Evolutionary conservation across 2,329 filamentous ascomycete species (phyloP).

Genomic region (Fusarium robinianum): DNA sequence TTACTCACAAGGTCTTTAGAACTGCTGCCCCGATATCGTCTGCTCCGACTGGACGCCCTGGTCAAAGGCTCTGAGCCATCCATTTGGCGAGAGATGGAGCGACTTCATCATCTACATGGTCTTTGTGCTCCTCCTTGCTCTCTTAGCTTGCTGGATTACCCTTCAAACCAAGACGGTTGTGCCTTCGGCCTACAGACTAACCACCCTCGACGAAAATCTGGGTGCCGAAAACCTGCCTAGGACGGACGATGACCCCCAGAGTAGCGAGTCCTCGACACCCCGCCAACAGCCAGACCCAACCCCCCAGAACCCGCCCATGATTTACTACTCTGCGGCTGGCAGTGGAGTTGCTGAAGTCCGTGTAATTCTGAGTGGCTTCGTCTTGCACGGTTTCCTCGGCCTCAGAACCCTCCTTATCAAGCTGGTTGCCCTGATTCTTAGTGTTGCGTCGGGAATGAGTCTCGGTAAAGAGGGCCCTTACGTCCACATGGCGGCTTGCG

Average conservation of each 20-base stretch:
- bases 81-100: constrained; percentile 61
- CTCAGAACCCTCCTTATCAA: constrained; percentile 87
- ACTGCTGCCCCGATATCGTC: constrained; percentile 58
- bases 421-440: constrained; percentile 78
- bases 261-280: constrained; percentile 52
- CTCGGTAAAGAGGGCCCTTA: constrained; percentile 94
- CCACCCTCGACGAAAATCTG: constrained; percentile 91
- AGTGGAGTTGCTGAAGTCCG: constrained; percentile 97
- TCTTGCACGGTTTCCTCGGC: constrained; percentile 93
- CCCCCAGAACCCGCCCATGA: constrained; percentile 66
- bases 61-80: constrained; percentile 54
- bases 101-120: constrained; percentile 78
- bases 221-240: constrained; percentile 62
- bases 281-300: constrained; percentile 44
- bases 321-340: constrained; percentile 94
- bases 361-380: constrained; percentile 96
- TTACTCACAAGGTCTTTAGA: constrained; percentile 40
- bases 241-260: constrained; percentile 46
- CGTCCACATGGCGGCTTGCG: constrained; percentile 94
- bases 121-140: constrained; percentile 71
- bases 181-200: constrained; percentile 82
- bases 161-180: constrained; percentile 92
- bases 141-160: constrained; percentile 76
- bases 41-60: constrained; percentile 63
- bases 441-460: constrained; percentile 89